Base-by-base conservation (phyloP, 2,329 filamentous ascomycete genomes). In the Pseudofabraea citricarpa region DNA sequence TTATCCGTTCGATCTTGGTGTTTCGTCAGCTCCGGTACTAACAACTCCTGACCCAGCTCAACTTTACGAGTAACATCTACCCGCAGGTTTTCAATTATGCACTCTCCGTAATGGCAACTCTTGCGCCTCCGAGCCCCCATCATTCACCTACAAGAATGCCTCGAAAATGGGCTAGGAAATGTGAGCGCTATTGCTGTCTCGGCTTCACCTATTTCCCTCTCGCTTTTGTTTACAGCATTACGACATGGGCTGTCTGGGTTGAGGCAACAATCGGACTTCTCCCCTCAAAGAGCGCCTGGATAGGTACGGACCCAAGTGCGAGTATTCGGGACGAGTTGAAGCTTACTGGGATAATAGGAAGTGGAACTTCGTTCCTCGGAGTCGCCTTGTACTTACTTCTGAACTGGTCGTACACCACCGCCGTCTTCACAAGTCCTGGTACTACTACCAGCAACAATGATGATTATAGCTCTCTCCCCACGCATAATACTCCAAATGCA, bases 231-330 rank as follows among this genome's bases (percentile, higher is more conserved):
- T 96, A 95, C 60, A 77, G 85, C 44, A 66, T 96, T 53, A 91
- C 89, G n/a, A 85, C 85, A 9, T 98, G 93, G 93, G 90, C 89
- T 2, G 79, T 85, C n/a, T 96, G 86, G 75, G 90, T 95, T 7
- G 77, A 90, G 56, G 75, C 86, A 37, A 82, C 74, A 44, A 86
- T 95, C 47, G 86, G 87, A 41, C 72, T 75, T 21, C 69, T 67
- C 40, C 69, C 73, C 16, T 66, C 70, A 5, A 71, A 72, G 45
- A 75, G 69, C 39, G 61, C 63, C 13, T 81, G 77, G 76, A 72
- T 78, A 57, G 79, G 80, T 82, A 68, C 37, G 71, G 59, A 26
- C 27, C 39, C 39, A 13, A 26, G 26, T 39, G 13, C 31, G 18
- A 18, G 33, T 26, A 23, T 21, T n/a, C 15, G 31, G 32, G 5